These are phyloP conservation scores for Coniferiporia sulphurascens DNA, from an alignment of 1,284 basidiomycete genomes.

Conservation along the genomic window DNA sequence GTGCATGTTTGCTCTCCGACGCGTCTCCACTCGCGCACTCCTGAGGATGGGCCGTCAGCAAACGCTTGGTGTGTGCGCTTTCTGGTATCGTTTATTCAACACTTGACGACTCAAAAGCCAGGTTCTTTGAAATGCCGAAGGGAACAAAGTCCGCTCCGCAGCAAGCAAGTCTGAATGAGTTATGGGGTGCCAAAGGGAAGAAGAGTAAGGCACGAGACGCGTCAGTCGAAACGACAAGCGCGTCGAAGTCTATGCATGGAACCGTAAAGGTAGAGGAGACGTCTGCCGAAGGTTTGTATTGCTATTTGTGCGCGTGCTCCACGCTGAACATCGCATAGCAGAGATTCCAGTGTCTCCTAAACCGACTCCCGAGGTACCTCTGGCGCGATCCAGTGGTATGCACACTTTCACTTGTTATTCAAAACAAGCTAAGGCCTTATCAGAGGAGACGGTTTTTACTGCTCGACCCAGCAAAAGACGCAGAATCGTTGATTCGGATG, in stretches of 20 bases:
- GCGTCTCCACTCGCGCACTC: conserved; percentile 16
- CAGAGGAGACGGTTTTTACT: conserved; percentile 9
- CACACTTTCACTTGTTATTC: background rate
- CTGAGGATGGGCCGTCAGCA: conserved; percentile 60
- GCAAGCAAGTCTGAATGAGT: conserved; percentile 65
- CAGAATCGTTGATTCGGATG: conserved; percentile 61
- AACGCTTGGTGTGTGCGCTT: conserved; percentile 51
- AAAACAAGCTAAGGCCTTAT: conserved; percentile 17
- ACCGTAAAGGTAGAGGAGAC: conserved; percentile 25
- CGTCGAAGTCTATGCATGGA: conserved; percentile 25
- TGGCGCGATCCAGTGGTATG: background rate
- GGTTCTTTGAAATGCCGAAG: conserved; percentile 69
- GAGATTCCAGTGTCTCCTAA: background rate
- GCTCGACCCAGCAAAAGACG: conserved; percentile 46
- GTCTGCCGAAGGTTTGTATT: conserved; percentile 2
- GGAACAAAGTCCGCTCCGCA: conserved; percentile 55
- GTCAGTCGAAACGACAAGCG: conserved; percentile 24
- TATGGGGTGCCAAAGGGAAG: conserved; percentile 57
- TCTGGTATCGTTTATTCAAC: conserved; percentile 2
- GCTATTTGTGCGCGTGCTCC: background rate
- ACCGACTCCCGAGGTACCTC: background rate
- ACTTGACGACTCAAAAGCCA: conserved; percentile 36
- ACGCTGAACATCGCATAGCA: background rate
- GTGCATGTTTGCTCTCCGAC: conserved; percentile 17
- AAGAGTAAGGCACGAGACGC: conserved; percentile 28